phyloP scores from a whole-genome alignment of 2,329 filamentous ascomycete genomes.

The Mollisiaceae sp. region DNA sequence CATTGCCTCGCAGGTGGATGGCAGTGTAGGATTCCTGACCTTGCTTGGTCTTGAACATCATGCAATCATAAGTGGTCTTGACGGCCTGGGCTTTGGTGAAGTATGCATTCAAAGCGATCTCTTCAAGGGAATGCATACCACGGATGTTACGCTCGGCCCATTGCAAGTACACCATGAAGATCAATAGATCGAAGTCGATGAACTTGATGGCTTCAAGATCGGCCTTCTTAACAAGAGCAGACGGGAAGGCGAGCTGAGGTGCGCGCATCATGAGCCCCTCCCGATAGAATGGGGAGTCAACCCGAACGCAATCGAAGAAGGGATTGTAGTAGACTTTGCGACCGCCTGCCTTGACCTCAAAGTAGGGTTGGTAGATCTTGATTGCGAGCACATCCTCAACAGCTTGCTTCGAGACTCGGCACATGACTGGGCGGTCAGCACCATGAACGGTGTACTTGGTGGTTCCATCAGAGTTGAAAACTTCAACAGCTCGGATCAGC shows the following conservation, averaged over 20 bases:
- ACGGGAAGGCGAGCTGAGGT: neutral
- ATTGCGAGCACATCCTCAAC: neutral
- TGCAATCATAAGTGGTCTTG: neutral
- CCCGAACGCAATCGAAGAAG: neutral
- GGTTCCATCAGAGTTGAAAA: conserved; percentile 8
- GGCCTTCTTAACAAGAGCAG: neutral
- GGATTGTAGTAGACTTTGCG: neutral
- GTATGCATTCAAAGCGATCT: neutral
- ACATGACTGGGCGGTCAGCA: neutral
- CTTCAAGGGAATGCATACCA: neutral
- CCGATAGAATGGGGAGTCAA: neutral
- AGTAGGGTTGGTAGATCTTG: neutral
- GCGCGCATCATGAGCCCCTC: neutral
- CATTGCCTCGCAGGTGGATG: neutral
- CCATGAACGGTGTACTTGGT: neutral
- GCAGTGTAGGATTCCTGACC: neutral
- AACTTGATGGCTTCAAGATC: neutral
- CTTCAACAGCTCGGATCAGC: neutral
- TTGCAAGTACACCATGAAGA: neutral
- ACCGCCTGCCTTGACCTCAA: neutral
- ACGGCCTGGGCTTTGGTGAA: too few relatives aligned
- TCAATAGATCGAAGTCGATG: neutral
- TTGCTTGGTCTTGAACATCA: neutral
- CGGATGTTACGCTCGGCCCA: neutral
- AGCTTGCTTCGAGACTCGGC: neutral